These are phyloP conservation scores for Boeremia exigua DNA, from an alignment of 2,329 filamentous ascomycete species.

Conservation along the genomic window DNA sequence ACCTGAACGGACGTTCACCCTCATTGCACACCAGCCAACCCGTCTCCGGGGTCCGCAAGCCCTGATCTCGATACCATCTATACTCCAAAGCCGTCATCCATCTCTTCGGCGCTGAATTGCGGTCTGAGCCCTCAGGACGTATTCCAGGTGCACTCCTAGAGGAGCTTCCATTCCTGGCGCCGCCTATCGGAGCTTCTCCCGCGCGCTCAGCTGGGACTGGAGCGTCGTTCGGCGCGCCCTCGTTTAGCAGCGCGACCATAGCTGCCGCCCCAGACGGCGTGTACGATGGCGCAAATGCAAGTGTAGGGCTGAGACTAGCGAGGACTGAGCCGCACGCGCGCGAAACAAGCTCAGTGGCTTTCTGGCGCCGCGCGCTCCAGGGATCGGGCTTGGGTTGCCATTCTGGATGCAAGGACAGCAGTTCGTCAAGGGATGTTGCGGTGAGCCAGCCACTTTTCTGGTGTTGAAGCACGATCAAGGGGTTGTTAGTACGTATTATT, in stretches of 20 bases:
- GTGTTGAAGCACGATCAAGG: constrained; percentile 1
- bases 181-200: neutral
- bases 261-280: neutral
- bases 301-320: constrained; percentile 4
- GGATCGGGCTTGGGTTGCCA: neutral
- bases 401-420: constrained; percentile 3
- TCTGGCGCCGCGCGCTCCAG: neutral
- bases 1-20: neutral
- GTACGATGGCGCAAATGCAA: neutral
- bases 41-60: neutral
- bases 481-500: constrained; percentile 7
- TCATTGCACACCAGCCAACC: neutral
- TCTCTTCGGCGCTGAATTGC: constrained; percentile 3
- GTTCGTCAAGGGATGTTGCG: neutral
- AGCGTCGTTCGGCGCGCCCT: neutral
- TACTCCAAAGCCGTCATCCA: constrained; percentile 10
- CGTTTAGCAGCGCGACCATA: neutral
- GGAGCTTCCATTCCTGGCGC: neutral
- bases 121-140: neutral
- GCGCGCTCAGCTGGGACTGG: constrained; percentile 6
- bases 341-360: constrained; percentile 10
- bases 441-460: constrained; percentile 12
- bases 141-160: neutral
- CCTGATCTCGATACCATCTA: constrained; percentile 1
- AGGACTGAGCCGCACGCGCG: constrained; percentile 1